Evolutionary conservation across 495 filamentous ascomycete species (phyloP), one percentile per base, ranked within the genome.

Genomic region (Talaromyces wortmannii): DNA sequence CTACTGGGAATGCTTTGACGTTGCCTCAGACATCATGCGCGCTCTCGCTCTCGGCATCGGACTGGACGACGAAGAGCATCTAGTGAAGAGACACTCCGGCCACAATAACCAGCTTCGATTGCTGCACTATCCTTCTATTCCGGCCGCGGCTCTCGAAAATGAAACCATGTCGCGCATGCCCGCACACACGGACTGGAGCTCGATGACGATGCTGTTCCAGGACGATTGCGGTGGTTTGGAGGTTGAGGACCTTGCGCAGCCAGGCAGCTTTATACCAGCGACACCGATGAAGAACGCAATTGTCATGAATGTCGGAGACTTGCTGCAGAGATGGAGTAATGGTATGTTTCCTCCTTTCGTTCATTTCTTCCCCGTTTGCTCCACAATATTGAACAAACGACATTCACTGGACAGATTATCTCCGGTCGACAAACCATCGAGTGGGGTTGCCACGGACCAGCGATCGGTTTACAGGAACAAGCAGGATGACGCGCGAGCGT

Each of bases 81-180:
- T 87, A 36, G 53, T 75, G 10, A 63, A 61, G 17, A 77, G 78
- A 48, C 82, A 85, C 55, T 78, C 75, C 10, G 82, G 80, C 2
- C 67, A 79, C 54, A 78, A 82, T 54, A 82, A 83, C 52, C 85
- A 89, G 61, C 68, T 87, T 4, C 77, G 86, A 3, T 61, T 90
- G 12, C 71, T 88, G 10, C 83, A 88, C 59, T 89, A 89, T 56
- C 82, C 85, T 2, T 71, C 80, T 6, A 69, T 87, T 13, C 74
- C 79, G 40, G 75, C 71, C 7, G 60, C 66, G 17, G 71, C 67
- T 32, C 60, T 78, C 13, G 75, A 79, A 40, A 71, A 65, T 18
- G 69, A 75, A 15, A 63, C 63, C 10, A 67, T 69, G 31, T 73
- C 76, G 31, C 69, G 82, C 15, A 83, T 83, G 70, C 75, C 78